phyloP scores from a whole-genome alignment of 768 basidiomycete genomes.

The Calocera cornea region DNA sequence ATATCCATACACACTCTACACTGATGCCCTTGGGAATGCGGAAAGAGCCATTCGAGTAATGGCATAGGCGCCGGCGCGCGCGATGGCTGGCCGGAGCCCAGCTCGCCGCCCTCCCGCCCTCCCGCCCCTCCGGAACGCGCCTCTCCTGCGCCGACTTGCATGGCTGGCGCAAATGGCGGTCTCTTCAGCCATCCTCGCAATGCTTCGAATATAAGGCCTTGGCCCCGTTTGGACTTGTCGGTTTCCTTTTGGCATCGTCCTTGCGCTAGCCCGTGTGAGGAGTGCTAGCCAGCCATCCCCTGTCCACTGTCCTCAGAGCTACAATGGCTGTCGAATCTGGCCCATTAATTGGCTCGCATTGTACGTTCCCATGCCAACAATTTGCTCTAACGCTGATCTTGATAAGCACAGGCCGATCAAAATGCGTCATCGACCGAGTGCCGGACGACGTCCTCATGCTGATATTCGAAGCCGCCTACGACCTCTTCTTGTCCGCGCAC shows the following conservation, averaged over 20 bases:
- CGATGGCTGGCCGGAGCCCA: not conserved
- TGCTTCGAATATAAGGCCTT: not conserved
- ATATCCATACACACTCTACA: too few relatives aligned
- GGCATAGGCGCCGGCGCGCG: too few relatives aligned
- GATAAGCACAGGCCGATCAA: not conserved
- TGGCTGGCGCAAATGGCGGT: not conserved
- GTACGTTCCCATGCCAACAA: not conserved
- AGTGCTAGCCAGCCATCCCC: not conserved
- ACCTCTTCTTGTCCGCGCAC: not conserved
- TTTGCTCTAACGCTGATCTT: not conserved
- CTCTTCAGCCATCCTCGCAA: not conserved
- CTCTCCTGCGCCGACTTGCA: not conserved
- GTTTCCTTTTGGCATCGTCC: not conserved
- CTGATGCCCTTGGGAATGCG: too few relatives aligned
- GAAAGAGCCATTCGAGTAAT: too few relatives aligned
- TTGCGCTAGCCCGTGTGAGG: not conserved
- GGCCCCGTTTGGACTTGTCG: not conserved
- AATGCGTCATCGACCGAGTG: not conserved
- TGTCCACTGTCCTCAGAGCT: not conserved
- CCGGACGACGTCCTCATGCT: conserved; percentile 1
- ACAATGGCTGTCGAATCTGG: not conserved
- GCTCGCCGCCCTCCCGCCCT: not conserved
- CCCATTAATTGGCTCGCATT: not conserved
- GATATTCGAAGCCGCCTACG: not conserved
- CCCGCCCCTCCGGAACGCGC: not conserved